phyloP scores from a whole-genome alignment of 768 basidiomycete species.

The Cytidiella melzeri region DNA sequence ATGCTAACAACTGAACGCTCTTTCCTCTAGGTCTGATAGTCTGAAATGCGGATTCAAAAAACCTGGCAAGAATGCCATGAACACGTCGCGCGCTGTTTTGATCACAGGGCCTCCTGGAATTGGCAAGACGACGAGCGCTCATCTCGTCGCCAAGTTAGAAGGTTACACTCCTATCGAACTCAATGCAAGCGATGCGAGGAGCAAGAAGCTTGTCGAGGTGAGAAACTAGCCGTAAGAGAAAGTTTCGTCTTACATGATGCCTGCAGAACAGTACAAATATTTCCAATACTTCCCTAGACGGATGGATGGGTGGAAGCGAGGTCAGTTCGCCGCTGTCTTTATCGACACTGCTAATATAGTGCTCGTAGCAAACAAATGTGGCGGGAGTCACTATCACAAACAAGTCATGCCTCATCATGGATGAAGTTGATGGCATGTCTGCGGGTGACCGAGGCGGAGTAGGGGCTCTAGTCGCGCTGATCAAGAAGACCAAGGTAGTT shows the following conservation, averaged over 20 bases:
- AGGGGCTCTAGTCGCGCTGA: slow-evolving; percentile 84
- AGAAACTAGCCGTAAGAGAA: slow-evolving; percentile 12
- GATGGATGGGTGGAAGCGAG: slow-evolving; percentile 61
- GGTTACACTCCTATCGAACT: slow-evolving; percentile 93
- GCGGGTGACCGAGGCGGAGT: slow-evolving; percentile 96
- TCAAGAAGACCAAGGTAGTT: slow-evolving; percentile 83
- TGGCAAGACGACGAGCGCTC: slow-evolving; percentile 95
- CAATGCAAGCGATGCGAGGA: slow-evolving; percentile 92
- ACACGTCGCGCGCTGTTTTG: slow-evolving; percentile 78
- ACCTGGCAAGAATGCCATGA: slow-evolving; percentile 87
- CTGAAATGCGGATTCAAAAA: slow-evolving; percentile 82
- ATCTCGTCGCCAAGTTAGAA: slow-evolving; percentile 83
- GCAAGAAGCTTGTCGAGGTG: slow-evolving; percentile 96
- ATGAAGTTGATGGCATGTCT: slow-evolving; percentile 99
- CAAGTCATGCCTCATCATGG: slow-evolving; percentile 91
- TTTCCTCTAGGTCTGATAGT: slow-evolving; percentile 56
- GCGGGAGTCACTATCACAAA: slow-evolving; percentile 72
- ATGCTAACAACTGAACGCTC: background rate
- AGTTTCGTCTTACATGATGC: background rate
- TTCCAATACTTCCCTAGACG: slow-evolving; percentile 83
- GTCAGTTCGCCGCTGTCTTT: slow-evolving; percentile 26
- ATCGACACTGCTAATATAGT: background rate
- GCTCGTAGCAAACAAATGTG: slow-evolving; percentile 49
- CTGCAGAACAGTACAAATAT: slow-evolving; percentile 81
- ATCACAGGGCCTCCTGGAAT: slow-evolving; percentile 95